Base-by-base conservation (phyloP, 352 stramenopile genomes). In the Globisporangium emineosum region DNA sequence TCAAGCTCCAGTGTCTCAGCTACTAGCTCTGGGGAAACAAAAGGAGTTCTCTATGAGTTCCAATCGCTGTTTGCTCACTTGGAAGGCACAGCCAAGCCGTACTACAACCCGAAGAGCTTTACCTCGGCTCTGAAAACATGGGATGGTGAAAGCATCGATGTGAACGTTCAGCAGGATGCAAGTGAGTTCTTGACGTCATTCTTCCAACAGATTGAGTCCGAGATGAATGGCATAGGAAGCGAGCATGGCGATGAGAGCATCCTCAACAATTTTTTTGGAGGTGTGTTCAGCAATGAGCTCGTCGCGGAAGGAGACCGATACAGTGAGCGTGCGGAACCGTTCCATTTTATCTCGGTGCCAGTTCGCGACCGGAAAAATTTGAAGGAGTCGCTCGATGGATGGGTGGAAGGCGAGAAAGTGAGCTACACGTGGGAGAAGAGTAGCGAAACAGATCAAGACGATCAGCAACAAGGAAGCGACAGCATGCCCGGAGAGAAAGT, bases 141-240 rank as follows among this genome's bases (percentile, higher is more conserved):
- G 81, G 88, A 97, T 37, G 90, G 90, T 54, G 79, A 95, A 65
- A 78, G 78, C 10, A 86, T 97, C 53, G 86, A 97, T 68, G 83
- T 97, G 32, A 94, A 90, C 62, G 63, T 96, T 33, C 93, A 98
- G 72, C 91, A 98, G 69, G 93, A 98, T 62, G 93, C 92, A 3
- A 96, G 88, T 35, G 93, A 98, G 71, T 98, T 98, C 64, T 67
- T 98, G 37, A 94, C 90, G 1, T 91, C 85, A n/a, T 97, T 98
- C 55, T 95, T 98, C 59, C 89, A 97, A 66, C 87, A 97, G 64
- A 83, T 98, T 25, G 88, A 97, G 72, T 93, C 86, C 3, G 88
- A 96, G 60, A 93, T 94, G 84, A 96, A 96, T 54, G 84, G 85
- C n/a, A 77, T 82, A 40, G 68, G 54, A 65, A 69, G 70, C 33